A percentile compares a stretch with the other conserved stretches of the same genome.
These are phyloP conservation scores for Ambrosia artemisiifolia DNA, from an alignment of 129 eudicot species.

Conservation along the genomic window DNA sequence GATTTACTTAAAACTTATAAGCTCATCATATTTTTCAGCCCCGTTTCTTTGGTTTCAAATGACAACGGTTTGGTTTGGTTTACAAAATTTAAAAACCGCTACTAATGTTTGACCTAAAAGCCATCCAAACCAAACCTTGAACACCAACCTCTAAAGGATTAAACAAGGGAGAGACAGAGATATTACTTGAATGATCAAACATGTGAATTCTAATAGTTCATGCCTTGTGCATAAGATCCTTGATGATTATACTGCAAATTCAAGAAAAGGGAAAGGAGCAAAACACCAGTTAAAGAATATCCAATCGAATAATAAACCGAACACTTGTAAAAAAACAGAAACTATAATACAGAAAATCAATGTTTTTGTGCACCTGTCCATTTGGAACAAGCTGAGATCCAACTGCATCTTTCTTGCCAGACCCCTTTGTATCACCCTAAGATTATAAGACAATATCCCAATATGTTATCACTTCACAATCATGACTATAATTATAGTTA, in stretches of 20 bases:
- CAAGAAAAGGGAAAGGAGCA: neutral
- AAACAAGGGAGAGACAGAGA: conserved; percentile 5
- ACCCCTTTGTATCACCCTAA: conserved; percentile 90
- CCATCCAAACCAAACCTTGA: too few relatives aligned
- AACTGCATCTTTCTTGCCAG: conserved; percentile 54
- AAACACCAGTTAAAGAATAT: neutral
- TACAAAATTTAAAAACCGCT: too few relatives aligned
- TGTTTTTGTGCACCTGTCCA: conserved; percentile 48
- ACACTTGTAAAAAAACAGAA: neutral
- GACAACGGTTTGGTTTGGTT: too few relatives aligned
- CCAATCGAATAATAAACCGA: neutral
- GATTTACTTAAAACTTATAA: too few relatives aligned
- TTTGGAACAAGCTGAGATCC: conserved; percentile 64
- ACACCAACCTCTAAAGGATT: neutral
- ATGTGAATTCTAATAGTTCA: conserved; percentile 65
- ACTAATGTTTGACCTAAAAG: too few relatives aligned
- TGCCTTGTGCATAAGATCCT: conserved; percentile 71
- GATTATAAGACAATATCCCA: neutral
- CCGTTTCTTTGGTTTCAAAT: too few relatives aligned
- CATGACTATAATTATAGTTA: too few relatives aligned
- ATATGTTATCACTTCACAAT: neutral
- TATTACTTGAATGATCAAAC: conserved; percentile 46
- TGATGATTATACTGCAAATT: conserved; percentile 72
- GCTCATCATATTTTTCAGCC: too few relatives aligned
- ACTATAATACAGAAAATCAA: neutral